Base-by-base conservation (phyloP, 1,139 yeast genomes). In the Zygosaccharomyces pseudobailii region DNA sequence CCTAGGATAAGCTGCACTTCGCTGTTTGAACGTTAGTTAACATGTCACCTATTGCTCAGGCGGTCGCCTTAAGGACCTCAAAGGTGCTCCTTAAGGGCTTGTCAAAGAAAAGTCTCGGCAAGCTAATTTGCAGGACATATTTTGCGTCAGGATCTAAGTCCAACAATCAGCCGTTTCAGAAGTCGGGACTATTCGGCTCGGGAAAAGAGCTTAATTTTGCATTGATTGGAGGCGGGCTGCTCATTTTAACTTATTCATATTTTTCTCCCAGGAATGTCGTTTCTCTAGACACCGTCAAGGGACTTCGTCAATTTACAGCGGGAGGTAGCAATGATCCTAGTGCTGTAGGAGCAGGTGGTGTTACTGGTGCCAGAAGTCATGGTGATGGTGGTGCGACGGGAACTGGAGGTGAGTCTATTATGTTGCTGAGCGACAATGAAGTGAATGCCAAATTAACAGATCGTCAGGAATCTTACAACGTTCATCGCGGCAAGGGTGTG, bases 401-500 rank as follows among this genome's bases (percentile, higher is more conserved):
- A 6, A 17, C 37, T n/a, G 6, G 24, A n/a, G 45, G 42, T 3
- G 52, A 62, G 40, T 62, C 60, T 19, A 55, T 69, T 10, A 56
- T 60, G 20, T 51, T 84, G 40, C 72, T 88, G 51, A 76, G 78
- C 35, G 95, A 88, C 23, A 84, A 79, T 27, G 94, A 88, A 59
- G 92, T 88, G 7, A 78, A 88, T 45, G 70, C 74, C 35, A 76
- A 80, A 53, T 73, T 90, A 53, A 78, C 92, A 50, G 82, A 81
- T 54, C 74, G 75, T 57, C 96, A 90, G 63, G 95, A 89, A 67
- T 82, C 94, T 55, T 87, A 84, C 61, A 64, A 71, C 36, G 92
- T 90, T 20, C 82, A 86, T 55, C 75, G 96, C 50, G 90, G 94
- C 10, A 84, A 85, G 55, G 97, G 97, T n/a, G 92, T 92, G 17